Base-by-base conservation (phyloP, 257 asterid species). In the Solanum sitiens region DNA sequence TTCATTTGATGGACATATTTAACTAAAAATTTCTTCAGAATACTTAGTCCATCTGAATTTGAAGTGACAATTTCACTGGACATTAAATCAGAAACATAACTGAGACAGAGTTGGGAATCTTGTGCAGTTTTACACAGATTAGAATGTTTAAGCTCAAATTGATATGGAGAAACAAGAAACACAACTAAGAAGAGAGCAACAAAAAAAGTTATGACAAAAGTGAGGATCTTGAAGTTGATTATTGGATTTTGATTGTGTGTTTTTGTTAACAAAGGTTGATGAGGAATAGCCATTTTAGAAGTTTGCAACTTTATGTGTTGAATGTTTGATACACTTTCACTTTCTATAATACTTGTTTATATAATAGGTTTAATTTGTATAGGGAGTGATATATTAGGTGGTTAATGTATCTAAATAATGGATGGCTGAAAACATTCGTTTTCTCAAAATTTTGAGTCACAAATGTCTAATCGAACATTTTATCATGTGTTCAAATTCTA, bases 211-310 rank as follows among this genome's bases (percentile, higher is more conserved):
- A 88, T 2, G 14, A 89, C 82, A 79, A 89, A 84, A 89, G 50
- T 79, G 76, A 91, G 83, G 88, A 89, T 40, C 82, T 88, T 93
- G 91, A 71, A 75, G 89, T 71, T 59, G 25, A 75, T 10, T 50
- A 59, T 84, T 53, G 88, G 72, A 23, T 82, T 89, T 33, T 68
- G 65, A 25, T 79, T 85, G 88, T 88, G 86, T 50, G 86, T 20
- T 15, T 77, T 2, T 44, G 25, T 6, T 6, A 93, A 87, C 56
- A 93, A 88, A 67, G 94, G 89, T 79, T 89, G 91, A 20, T 86
- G 30, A 9, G 89, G n/a, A 59, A 91, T 83, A 72, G 90, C 86
- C 93, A 90, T 91, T 33, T 89, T 53, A 9, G 25, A 79, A 79
- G 40, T 25, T 44, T 44, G 65, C 2, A 76, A 42, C 61, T 39